Percentiles rank a stretch among this genome's conserved stretches.
Evolutionary conservation across 176 grass and related monocot species (phyloP).

Genomic region (Typha latifolia): DNA sequence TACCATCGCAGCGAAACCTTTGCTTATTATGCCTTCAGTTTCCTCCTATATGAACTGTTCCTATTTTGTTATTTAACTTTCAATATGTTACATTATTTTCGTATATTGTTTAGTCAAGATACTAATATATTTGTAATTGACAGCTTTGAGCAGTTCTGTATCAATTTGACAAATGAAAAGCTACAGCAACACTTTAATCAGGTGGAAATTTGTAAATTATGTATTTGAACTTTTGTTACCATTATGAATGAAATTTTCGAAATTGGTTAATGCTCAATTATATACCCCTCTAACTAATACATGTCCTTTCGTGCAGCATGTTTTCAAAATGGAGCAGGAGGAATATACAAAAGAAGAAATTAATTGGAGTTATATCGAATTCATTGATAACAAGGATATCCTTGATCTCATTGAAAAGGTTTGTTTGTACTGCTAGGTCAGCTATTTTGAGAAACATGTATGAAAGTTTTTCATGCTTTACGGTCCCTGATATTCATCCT

Average conservation of each 20-base stretch:
- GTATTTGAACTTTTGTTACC: neutral
- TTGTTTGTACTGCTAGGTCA: conserved; percentile 12
- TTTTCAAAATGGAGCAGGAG: conserved; percentile 99
- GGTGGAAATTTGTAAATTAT: conserved; percentile 27
- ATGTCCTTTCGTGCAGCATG: conserved; percentile 53
- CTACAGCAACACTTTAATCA: conserved; percentile 99
- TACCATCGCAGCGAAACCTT: neutral
- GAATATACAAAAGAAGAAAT: conserved; percentile 99
- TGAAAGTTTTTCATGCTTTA: neutral
- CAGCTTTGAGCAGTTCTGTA: conserved; percentile 99
- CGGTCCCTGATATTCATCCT: neutral
- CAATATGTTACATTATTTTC: neutral
- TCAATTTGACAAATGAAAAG: conserved; percentile 99
- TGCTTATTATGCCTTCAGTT: neutral
- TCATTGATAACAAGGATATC: conserved; percentile 92
- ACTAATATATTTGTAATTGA: conserved; percentile 23
- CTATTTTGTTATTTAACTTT: neutral
- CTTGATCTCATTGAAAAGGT: conserved; percentile 99
- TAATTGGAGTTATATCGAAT: conserved; percentile 98
- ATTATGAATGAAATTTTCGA: neutral
- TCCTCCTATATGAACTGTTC: neutral
- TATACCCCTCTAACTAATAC: neutral
- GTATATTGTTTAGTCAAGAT: neutral
- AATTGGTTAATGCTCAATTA: neutral
- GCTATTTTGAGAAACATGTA: conserved; percentile 4